Conservation (phyloP, 371 early-diverging fungal genomes). For the Mucor irregularis region DNA sequence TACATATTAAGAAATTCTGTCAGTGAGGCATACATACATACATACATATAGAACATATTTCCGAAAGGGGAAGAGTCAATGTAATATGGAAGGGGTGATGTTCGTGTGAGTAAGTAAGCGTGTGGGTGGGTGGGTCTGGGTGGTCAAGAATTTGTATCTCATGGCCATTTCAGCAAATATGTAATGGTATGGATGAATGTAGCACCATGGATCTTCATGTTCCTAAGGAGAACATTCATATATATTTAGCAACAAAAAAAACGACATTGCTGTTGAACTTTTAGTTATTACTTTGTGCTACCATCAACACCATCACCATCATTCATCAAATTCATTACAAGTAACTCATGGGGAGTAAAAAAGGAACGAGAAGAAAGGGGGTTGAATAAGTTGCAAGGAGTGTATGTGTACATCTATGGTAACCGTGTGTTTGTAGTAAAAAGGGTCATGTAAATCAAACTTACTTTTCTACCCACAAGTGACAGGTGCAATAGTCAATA, state of each 20-base stretch:
- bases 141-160: too few species aligned
- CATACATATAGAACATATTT: not conserved
- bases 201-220: too few species aligned
- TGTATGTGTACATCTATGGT: not conserved
- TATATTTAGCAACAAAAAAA: too few species aligned
- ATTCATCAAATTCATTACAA: too few species aligned
- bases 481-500: constrained; percentile 58
- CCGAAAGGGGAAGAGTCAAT: not conserved
- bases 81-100: not conserved
- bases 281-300: too few species aligned
- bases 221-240: too few species aligned
- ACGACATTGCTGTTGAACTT: too few species aligned
- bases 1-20: not conserved
- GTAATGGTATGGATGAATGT: too few species aligned
- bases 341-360: not conserved
- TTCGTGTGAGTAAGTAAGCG: too few species aligned
- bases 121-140: too few species aligned
- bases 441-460: not conserved
- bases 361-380: not conserved
- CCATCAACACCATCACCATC: too few species aligned
- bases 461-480: constrained; percentile 63
- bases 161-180: too few species aligned
- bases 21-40: not conserved
- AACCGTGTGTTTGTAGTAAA: not conserved
- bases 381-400: not conserved